Evolutionary conservation across 148 eudicot genomes (phyloP).

Genomic region (Chenopodium formosanum): DNA sequence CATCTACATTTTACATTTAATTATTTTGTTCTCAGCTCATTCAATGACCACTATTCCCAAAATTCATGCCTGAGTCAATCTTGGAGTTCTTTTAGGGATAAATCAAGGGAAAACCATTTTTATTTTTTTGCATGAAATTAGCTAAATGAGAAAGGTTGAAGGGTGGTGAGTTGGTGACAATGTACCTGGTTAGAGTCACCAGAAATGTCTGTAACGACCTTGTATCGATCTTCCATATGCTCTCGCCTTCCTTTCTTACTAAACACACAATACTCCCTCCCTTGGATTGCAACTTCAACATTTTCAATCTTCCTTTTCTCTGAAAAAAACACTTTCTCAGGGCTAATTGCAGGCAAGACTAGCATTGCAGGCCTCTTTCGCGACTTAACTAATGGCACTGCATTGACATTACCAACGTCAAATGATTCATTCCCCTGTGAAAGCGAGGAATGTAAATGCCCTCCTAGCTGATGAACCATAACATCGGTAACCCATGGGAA

Average conservation of each 20-base stretch:
- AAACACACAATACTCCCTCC: slow-evolving; percentile 34
- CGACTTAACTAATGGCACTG: slow-evolving; percentile 12
- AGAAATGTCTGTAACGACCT: slow-evolving; percentile 33
- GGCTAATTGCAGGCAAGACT: slow-evolving; percentile 34
- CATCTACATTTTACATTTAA: background rate
- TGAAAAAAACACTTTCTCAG: slow-evolving; percentile 15
- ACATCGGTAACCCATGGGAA: slow-evolving; percentile 15
- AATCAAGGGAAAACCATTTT: background rate
- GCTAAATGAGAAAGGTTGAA: background rate
- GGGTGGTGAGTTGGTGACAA: background rate
- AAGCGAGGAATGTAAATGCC: background rate
- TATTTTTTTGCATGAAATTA: background rate
- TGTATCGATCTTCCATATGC: slow-evolving; percentile 53
- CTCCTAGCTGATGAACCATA: slow-evolving; percentile 27
- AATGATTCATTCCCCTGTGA: background rate
- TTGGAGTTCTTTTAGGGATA: background rate
- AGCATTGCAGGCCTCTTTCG: slow-evolving; percentile 42
- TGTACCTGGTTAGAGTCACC: slow-evolving; percentile 52
- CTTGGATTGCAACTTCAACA: slow-evolving; percentile 40
- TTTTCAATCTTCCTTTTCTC: slow-evolving; percentile 26
- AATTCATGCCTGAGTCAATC: no score
- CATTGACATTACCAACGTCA: background rate
- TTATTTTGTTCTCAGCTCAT: no score
- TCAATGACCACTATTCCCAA: no score
- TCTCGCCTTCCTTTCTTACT: slow-evolving; percentile 54